Percentiles rank a stretch among this genome's conserved stretches.
Evolutionary conservation across 441 rosid genomes (phyloP).

Genomic region (Sinapis alba): DNA sequence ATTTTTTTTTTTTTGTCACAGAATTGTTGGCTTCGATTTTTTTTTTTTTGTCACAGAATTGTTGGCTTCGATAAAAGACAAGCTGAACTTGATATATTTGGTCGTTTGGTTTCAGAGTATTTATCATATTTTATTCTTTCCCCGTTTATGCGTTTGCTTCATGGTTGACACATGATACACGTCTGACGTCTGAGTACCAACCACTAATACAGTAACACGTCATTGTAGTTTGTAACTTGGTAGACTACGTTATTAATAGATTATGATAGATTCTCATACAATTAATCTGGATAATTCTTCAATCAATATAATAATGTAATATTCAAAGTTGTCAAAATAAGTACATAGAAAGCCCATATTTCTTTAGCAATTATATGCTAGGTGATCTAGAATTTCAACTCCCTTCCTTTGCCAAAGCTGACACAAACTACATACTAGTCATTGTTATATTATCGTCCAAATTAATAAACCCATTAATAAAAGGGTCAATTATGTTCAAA

Average conservation of each 20-base stretch:
- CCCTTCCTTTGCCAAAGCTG: neutral
- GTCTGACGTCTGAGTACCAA: neutral
- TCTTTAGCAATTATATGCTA: neutral
- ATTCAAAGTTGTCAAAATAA: neutral
- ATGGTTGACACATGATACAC: constrained; percentile 6
- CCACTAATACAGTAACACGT: neutral
- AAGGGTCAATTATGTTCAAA: neutral
- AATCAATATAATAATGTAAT: neutral
- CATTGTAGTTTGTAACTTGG: neutral
- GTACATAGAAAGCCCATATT: neutral
- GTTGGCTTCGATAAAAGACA: neutral
- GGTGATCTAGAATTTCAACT: neutral
- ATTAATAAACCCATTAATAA: neutral
- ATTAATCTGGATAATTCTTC: neutral
- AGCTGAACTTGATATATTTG: neutral
- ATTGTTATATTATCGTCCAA: neutral
- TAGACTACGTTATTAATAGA: neutral
- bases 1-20: too few species aligned
- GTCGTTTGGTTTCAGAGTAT: neutral
- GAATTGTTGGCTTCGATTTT: too few species aligned
- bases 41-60: neutral
- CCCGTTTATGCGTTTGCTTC: neutral
- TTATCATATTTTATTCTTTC: neutral
- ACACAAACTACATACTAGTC: neutral
- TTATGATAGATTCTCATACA: neutral